Conservation (phyloP, 2,329 filamentous ascomycete species). For the Herpomyces periplanetae region DNA sequence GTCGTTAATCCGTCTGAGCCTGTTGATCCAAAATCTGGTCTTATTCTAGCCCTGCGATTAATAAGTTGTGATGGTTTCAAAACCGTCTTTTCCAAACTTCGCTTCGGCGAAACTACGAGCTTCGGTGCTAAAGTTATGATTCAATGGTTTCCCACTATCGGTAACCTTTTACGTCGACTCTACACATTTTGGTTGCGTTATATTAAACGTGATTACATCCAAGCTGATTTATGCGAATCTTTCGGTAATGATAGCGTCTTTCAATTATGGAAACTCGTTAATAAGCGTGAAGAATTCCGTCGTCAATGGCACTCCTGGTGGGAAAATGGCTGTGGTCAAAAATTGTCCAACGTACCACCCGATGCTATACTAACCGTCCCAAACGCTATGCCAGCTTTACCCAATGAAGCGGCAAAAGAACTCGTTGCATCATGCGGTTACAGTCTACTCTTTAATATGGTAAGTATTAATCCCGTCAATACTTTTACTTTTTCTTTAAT, state of each 20-base stretch:
- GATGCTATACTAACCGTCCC: conserved; percentile 52
- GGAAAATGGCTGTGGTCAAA: conserved; percentile 15
- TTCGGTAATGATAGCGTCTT: conserved; percentile 32
- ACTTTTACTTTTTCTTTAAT: conserved; percentile 1
- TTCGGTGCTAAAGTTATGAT: conserved; percentile 33
- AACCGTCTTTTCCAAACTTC: conserved; percentile 37
- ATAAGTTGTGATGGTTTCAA: conserved; percentile 49
- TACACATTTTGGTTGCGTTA: conserved; percentile 73
- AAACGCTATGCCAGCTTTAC: conserved; percentile 59
- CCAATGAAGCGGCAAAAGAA: conserved; percentile 49
- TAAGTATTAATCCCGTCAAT: conserved; percentile 9
- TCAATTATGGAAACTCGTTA: conserved; percentile 48
- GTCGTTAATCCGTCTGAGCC: conserved; percentile 20
- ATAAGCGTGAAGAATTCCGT: conserved; percentile 34
- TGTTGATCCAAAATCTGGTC: conserved; percentile 22
- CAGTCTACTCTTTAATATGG: conserved; percentile 66
- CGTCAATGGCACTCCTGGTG: conserved; percentile 51
- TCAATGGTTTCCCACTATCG: too few species aligned
- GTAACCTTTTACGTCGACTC: conserved; percentile 31
- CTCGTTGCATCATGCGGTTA: conserved; percentile 61
- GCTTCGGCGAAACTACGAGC: conserved; percentile 39
- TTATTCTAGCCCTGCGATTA: conserved; percentile 35
- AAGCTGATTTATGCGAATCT: conserved; percentile 32
- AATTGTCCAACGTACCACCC: too few species aligned
- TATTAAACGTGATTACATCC: conserved; percentile 28